Conservation (phyloP, 2,329 filamentous ascomycete species). For the Penicillium sp. region DNA sequence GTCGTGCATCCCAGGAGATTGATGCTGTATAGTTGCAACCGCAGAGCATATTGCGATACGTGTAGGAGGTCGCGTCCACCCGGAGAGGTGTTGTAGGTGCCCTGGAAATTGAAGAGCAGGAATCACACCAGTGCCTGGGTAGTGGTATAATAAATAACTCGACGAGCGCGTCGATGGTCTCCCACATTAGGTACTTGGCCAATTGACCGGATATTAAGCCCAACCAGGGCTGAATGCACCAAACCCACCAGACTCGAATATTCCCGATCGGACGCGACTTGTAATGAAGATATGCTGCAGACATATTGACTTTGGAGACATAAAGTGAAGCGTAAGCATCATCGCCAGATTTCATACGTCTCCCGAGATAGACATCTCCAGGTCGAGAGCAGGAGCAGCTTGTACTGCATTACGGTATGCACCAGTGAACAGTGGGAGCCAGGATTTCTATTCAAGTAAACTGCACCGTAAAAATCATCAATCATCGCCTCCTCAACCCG, state of each 20-base stretch:
- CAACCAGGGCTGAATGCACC: too few relatives aligned
- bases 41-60: constrained; percentile 4
- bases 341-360: too few relatives aligned
- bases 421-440: neutral
- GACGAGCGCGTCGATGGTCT: constrained; percentile 1
- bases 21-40: constrained; percentile 3
- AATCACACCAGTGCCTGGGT: constrained; percentile 4
- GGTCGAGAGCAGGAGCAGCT: too few relatives aligned
- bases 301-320: too few relatives aligned
- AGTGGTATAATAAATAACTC: constrained; percentile 3
- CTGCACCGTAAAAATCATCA: constrained; percentile 19
- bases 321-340: too few relatives aligned
- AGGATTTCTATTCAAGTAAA: constrained; percentile 15
- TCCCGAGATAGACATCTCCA: too few relatives aligned
- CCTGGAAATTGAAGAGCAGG: constrained; percentile 6
- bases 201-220: too few relatives aligned
- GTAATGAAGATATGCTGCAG: too few relatives aligned
- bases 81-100: constrained; percentile 1
- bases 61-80: neutral
- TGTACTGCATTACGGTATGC: too few relatives aligned
- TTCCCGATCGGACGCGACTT: too few relatives aligned
- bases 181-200: neutral
- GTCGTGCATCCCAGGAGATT: constrained; percentile 1
- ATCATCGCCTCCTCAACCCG: constrained; percentile 16
- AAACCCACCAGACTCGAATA: too few relatives aligned